A percentile compares a stretch with the other conserved stretches of the same genome.
Evolutionary conservation across 345 rosid genomes (phyloP).

Genomic region (Linum lewisii): DNA sequence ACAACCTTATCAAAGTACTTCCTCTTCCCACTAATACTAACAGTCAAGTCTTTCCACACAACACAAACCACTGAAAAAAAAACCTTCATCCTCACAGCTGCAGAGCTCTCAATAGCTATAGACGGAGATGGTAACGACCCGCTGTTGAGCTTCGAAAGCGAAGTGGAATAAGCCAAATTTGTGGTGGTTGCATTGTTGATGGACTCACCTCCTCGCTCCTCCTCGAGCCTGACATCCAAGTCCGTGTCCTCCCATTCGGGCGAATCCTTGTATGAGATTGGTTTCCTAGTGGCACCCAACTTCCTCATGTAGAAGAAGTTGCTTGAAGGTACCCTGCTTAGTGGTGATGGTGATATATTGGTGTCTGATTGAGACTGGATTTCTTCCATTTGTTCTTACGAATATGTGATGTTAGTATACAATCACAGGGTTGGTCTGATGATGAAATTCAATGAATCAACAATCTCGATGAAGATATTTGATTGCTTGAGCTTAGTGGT

Average conservation of each 20-base stretch:
- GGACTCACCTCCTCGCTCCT: too few species aligned
- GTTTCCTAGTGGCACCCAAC: slow-evolving; percentile 79
- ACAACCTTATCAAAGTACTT: slow-evolving; percentile 84
- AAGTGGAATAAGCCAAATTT: too few species aligned
- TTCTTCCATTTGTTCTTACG: slow-evolving; percentile 55
- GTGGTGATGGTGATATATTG: slow-evolving; percentile 86
- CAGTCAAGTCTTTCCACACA: slow-evolving; percentile 95
- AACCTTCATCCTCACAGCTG: slow-evolving; percentile 48
- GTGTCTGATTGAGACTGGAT: slow-evolving; percentile 90
- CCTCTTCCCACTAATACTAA: slow-evolving; percentile 76
- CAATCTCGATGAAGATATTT: too few species aligned
- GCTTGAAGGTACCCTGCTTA: slow-evolving; percentile 89
- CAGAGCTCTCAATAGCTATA: slow-evolving; percentile 39
- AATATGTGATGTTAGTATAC: too few species aligned
- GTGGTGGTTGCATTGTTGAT: slow-evolving; percentile 58
- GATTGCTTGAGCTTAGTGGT: too few species aligned
- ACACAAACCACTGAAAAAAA: slow-evolving; percentile 93
- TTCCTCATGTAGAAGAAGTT: slow-evolving; percentile 88
- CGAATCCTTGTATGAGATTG: slow-evolving; percentile 95
- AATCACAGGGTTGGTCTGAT: too few species aligned
- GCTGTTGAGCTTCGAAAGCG: slow-evolving; percentile 79
- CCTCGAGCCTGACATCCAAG: slow-evolving; percentile 42
- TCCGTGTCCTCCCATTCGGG: slow-evolving; percentile 99
- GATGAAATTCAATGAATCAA: too few species aligned
- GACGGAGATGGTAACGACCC: slow-evolving; percentile 80